Percentiles rank a stretch among this genome's conserved stretches.
These are phyloP conservation scores for Leishmania mexicana DNA, from an alignment of 208 protist species.

Conservation along the genomic window DNA sequence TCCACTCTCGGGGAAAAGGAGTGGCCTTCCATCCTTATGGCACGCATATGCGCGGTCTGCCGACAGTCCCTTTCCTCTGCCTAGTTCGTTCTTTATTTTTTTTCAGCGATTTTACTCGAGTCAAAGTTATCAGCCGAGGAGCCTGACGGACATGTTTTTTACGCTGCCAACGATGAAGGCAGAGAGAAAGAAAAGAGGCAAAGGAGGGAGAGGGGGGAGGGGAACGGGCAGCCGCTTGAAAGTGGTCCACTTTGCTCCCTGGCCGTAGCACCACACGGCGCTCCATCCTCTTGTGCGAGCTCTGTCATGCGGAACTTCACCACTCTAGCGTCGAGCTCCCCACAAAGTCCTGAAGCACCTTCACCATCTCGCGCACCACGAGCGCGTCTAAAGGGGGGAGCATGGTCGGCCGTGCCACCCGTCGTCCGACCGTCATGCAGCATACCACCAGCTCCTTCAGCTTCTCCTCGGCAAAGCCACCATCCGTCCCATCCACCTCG, in stretches of 20 bases:
- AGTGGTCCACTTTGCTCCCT: background rate
- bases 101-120: background rate
- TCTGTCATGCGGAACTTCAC: constrained; percentile 21
- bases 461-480: constrained; percentile 50
- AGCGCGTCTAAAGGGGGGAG: constrained; percentile 6
- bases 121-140: background rate
- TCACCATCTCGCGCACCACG: constrained; percentile 32
- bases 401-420: constrained; percentile 17
- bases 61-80: background rate
- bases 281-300: background rate
- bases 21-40: background rate
- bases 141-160: background rate
- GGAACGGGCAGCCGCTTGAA: background rate
- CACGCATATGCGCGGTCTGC: background rate
- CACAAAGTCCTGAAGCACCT: constrained; percentile 42
- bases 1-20: background rate
- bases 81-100: background rate
- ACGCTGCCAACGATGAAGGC: background rate
- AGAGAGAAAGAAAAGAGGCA: background rate
- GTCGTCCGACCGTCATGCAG: constrained; percentile 41
- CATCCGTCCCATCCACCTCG: constrained; percentile 42
- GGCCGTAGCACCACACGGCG: background rate
- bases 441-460: constrained; percentile 49
- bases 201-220: background rate
- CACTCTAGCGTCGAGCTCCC: constrained; percentile 57